A percentile compares a stretch with the other conserved stretches of the same genome.
Evolutionary conservation across 108 stramenopile genomes (phyloP).

Genomic region (Nannochloropsis gaditana): DNA sequence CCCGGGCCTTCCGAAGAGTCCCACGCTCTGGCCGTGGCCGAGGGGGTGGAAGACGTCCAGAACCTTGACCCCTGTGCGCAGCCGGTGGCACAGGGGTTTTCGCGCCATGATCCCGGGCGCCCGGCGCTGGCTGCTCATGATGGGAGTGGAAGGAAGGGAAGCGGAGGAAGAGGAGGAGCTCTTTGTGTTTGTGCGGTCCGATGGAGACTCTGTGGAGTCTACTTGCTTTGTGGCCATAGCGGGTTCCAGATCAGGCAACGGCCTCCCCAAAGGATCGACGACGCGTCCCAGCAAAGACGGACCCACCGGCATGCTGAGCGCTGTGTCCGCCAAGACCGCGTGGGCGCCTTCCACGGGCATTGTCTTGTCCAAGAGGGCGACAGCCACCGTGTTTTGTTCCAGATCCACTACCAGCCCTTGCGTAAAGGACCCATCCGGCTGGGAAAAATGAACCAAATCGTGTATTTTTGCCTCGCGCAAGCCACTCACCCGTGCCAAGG

Average conservation of each 20-base stretch:
- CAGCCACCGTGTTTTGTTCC: constrained; percentile 16
- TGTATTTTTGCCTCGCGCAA: constrained; percentile 17
- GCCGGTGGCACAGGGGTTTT: background rate
- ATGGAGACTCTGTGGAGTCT: too few relatives aligned
- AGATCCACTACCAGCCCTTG: constrained; percentile 16
- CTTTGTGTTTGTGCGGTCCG: background rate
- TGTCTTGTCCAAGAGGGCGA: background rate
- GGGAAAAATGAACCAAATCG: background rate
- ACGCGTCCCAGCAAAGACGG: background rate
- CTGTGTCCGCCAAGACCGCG: constrained; percentile 1
- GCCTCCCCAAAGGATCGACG: constrained; percentile 2
- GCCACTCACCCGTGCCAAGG: constrained; percentile 8
- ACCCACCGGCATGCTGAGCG: background rate
- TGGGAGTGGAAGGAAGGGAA: background rate
- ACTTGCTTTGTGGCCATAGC: too few relatives aligned
- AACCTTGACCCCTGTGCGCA: background rate
- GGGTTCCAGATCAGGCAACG: background rate
- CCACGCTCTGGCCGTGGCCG: background rate
- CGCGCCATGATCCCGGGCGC: background rate
- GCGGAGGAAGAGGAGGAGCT: constrained; percentile 15
- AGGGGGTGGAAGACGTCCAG: background rate
- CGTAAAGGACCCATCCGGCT: background rate
- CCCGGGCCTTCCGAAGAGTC: background rate
- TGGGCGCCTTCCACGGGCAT: background rate
- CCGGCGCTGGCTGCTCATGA: background rate